A percentile compares a stretch with the other conserved stretches of the same genome.
Evolutionary conservation across 495 filamentous ascomycete genomes (phyloP).

Genomic region (Letharia columbiana): DNA sequence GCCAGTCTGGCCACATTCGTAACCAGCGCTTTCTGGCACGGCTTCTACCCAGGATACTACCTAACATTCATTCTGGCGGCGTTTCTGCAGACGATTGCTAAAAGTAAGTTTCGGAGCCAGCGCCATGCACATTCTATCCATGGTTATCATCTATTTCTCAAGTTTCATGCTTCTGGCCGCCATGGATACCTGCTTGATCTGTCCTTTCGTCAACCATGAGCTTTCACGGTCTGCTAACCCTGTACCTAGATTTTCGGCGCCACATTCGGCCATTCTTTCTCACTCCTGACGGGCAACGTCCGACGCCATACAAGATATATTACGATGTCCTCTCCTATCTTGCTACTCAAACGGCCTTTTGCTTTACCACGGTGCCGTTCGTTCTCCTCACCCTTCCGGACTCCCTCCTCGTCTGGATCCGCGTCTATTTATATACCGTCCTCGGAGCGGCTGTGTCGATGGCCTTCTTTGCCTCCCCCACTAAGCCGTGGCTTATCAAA

Average conservation of each 20-base stretch:
- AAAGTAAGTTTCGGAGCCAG: slow-evolving; percentile 53
- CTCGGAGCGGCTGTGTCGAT: slow-evolving; percentile 54
- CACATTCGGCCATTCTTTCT: slow-evolving; percentile 91
- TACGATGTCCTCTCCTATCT: slow-evolving; percentile 81
- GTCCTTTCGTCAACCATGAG: not conserved
- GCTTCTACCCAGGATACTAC: slow-evolving; percentile 96
- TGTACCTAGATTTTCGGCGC: slow-evolving; percentile 66
- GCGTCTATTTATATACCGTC: slow-evolving; percentile 84
- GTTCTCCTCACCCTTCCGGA: slow-evolving; percentile 61
- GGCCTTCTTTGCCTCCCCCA: slow-evolving; percentile 73
- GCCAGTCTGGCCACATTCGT: slow-evolving; percentile 90
- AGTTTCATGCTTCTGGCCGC: not conserved
- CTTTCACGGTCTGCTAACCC: not conserved
- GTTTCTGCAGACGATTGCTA: slow-evolving; percentile 86
- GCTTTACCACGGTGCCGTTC: slow-evolving; percentile 76
- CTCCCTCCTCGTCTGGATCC: slow-evolving; percentile 65
- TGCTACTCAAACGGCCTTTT: slow-evolving; percentile 72
- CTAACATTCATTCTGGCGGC: slow-evolving; percentile 79
- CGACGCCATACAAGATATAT: slow-evolving; percentile 64
- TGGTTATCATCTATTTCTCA: not conserved
- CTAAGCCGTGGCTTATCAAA: slow-evolving; percentile 50
- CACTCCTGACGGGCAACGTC: slow-evolving; percentile 55
- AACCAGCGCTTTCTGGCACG: slow-evolving; percentile 95
- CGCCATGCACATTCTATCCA: not conserved
- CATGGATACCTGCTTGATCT: not conserved